A percentile compares a stretch with the other conserved stretches of the same genome.
phyloP scores from a whole-genome alignment of 352 stramenopile genomes.

The Globisporangium middletonii region DNA sequence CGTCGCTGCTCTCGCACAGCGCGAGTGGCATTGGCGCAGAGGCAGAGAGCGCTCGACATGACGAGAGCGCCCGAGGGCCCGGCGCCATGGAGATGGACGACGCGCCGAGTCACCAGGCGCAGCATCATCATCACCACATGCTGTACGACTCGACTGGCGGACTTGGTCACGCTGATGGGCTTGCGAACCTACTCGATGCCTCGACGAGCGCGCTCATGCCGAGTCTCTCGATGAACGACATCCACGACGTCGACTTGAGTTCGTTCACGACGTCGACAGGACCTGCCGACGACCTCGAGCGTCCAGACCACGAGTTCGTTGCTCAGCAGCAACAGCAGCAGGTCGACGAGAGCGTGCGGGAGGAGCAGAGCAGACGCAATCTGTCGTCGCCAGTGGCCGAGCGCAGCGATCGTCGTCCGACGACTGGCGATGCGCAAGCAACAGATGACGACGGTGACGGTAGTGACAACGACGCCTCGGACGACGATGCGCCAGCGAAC shows the following conservation, averaged over 20 bases:
- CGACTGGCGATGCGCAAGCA: too few relatives aligned
- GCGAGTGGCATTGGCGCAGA: neutral
- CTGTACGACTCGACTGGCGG: constrained; percentile 14
- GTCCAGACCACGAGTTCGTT: neutral
- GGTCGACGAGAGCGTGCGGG: too few relatives aligned
- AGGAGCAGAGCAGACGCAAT: too few relatives aligned
- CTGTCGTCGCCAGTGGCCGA: too few relatives aligned
- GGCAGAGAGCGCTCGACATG: neutral
- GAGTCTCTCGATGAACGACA: constrained; percentile 51
- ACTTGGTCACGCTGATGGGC: constrained; percentile 12
- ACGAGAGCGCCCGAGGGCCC: neutral
- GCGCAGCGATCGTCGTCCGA: too few relatives aligned
- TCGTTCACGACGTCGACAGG: constrained; percentile 19
- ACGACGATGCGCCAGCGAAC: neutral
- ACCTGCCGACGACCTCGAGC: constrained; percentile 5
- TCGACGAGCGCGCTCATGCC: constrained; percentile 32
- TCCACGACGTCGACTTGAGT: constrained; percentile 52
- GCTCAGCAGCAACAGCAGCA: neutral
- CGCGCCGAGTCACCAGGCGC: neutral
- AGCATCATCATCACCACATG: constrained; percentile 7
- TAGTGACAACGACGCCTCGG: neutral
- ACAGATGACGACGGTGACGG: neutral
- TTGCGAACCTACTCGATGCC: constrained; percentile 19
- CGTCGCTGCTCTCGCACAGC: neutral
- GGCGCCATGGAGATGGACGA: constrained; percentile 5